Evolutionary conservation across 208 protist species (phyloP), one percentile per base, ranked within the genome.

Genomic region (Phytomonas francai): DNA sequence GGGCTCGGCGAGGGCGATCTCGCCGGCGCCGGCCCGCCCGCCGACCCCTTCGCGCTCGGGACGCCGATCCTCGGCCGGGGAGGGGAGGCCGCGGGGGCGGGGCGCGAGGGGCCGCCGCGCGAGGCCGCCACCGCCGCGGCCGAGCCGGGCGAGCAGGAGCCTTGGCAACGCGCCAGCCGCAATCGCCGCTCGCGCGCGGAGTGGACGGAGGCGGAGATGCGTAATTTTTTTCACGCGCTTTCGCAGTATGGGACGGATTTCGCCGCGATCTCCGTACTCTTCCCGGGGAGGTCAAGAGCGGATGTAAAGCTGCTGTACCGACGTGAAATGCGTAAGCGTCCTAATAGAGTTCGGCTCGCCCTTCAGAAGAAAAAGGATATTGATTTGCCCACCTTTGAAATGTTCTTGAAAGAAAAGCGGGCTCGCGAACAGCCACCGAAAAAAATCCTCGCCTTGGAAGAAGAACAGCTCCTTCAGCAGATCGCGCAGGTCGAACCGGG

Each of bases 221-320:
- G 70, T 16, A 73, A 73, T 51, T 95, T 97, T 69, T 97, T 92
- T 70, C 70, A 79, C 60, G 81, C 78, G 11, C 86, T 97, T 54
- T 88, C 83, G 28, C 87, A 96, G 73, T 95, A 85, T 76, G 92
- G 92, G 58, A 93, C 89, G 0, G 89, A 97, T 77, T 97, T 97
- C 65, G 82, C 78, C 39, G 83, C 86, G 49, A 94, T 97, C 54
- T 78, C 87, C 11, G 73, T 93, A 7, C 71, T 95, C 54, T 92
- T 91, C 71, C 76, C 81, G 0, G 73, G 74, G 0, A 78, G 81
- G 36, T 77, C 70, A 7, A 81, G 90, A 28, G 76, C 72, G 51
- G 85, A 97, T 32, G 79, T 97, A 34, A 91, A 94, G 72, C 80
- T 79, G 22, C 84, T 95, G 14, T 97, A 92, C 62, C 79, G 86